Base-by-base conservation (phyloP, 169 alveolate genomes). In the Fabrea salina region DNA sequence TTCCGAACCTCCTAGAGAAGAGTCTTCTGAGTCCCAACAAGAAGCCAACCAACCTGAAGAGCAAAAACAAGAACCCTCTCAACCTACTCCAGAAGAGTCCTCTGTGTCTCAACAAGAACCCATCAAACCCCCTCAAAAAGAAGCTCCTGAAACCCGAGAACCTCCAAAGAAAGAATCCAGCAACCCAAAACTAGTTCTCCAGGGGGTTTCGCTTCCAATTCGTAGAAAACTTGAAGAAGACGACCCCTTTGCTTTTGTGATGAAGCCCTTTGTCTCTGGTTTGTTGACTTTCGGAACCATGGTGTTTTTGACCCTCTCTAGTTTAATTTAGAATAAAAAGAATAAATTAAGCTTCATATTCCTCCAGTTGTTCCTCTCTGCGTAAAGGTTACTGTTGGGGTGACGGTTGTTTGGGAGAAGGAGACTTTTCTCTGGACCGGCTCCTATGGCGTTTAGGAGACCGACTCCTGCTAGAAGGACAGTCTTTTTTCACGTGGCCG, bases 401-500 rank as follows among this genome's bases (percentile, higher is more conserved):
- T 54, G 33, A n/a, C 33, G 6, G 25, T 33, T 54, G 25, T 54
- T n/a, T 11, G 66, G 66, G 25, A 11, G 6, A n/a, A 7, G 66
- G 11, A n/a, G 39, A 7, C 30, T 8, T 22, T 8, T 54, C 8
- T 19, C 33, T 44, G 66, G 74, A 59, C 7, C 7, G 8, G 25
- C 11, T 6, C 51, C 25, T 19, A 5, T 6, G 19, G 41, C 25
- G 6, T 27, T 32, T 11, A 50, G 41, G 16, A 13, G 82, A 75
- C 2, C 66, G n/a, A 1, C 67, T 25, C 58, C 82, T 75, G 6
- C 77, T 57, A 8, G 77, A 59, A 59, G 56, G 70, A 41, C 87
- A 82, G 40, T 82, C 84, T 47, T 54, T 57, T 47, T 75, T 82
- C 22, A 75, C 25, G 47, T 82, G 87, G 33, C 87, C 87, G 35